Conservation (phyloP, 257 asterid species). For the Nicotiana tabacum region DNA sequence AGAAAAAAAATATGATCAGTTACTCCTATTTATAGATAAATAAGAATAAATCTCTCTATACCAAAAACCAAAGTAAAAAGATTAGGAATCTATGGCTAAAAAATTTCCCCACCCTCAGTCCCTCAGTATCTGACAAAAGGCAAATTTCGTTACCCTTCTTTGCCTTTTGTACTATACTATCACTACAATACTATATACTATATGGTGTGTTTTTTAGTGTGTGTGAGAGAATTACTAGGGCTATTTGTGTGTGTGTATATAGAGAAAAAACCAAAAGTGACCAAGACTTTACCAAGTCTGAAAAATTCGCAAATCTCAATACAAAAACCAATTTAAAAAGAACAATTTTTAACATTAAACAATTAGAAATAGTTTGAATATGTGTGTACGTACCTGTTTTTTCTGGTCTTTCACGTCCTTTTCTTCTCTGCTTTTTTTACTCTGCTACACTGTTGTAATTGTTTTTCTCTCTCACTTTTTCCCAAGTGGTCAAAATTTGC, state of each 20-base stretch:
- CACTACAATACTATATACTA: conserved; percentile 43
- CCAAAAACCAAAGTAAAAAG: conserved; percentile 21
- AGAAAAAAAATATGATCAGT: conserved; percentile 29
- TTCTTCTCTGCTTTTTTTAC: too few species aligned
- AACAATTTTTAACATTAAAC: too few species aligned
- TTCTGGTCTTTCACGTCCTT: too few species aligned
- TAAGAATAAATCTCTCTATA: not conserved
- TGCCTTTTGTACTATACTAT: conserved; percentile 8
- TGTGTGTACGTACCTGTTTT: too few species aligned
- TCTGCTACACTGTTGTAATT: too few species aligned
- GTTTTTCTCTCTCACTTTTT: too few species aligned
- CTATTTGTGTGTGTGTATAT: not conserved
- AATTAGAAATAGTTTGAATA: too few species aligned
- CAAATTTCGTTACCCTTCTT: not conserved
- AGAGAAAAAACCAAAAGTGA: not conserved
- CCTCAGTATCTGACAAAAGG: conserved; percentile 23
- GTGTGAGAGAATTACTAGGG: conserved; percentile 16
- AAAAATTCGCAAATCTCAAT: too few species aligned
- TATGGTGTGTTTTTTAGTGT: conserved; percentile 11
- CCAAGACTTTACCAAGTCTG: not conserved
- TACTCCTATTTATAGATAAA: conserved; percentile 24
- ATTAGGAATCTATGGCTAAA: conserved; percentile 58
- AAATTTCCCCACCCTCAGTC: conserved; percentile 18
- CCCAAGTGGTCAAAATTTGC: too few species aligned
- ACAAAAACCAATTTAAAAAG: too few species aligned